Conservation (phyloP, 169 alveolate species). For the Prorocentrum cordatum region DNA sequence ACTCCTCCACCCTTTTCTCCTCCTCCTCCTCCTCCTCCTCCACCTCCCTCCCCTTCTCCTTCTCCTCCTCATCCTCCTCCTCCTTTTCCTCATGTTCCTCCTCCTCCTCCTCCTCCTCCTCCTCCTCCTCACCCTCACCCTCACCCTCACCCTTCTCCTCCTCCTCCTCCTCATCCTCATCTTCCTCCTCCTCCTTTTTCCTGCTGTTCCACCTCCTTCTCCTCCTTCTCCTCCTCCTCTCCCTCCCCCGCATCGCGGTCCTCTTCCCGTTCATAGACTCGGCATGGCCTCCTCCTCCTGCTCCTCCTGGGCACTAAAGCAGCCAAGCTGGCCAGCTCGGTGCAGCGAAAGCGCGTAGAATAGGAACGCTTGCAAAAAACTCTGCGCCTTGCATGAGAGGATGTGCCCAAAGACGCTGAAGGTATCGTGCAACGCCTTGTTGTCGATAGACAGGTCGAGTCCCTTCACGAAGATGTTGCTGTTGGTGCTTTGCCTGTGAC, state of each 20-base stretch:
- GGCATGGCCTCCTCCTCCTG: constrained; percentile 78
- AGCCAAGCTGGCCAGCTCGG: constrained; percentile 84
- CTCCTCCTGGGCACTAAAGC: constrained; percentile 84
- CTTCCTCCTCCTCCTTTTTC: no score
- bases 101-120: not conserved
- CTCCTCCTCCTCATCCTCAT: no score
- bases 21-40: not conserved
- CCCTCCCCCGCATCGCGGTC: no score
- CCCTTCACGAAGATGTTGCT: constrained; percentile 86
- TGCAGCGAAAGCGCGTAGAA: constrained; percentile 83
- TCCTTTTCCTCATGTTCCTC: not conserved
- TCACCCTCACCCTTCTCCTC: not conserved
- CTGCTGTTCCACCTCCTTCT: no score
- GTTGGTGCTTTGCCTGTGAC: constrained; percentile 82
- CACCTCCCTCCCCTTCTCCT: not conserved
- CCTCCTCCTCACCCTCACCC: not conserved
- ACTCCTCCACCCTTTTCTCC: not conserved
- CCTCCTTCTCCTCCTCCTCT: no score
- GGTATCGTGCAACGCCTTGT: constrained; percentile 83
- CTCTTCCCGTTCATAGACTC: constrained; percentile 82
- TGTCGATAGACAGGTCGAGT: constrained; percentile 82
- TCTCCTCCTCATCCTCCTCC: no score
- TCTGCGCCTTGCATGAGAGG: constrained; percentile 76
- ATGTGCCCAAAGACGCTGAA: constrained; percentile 85
- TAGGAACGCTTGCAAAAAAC: constrained; percentile 83